A percentile compares a stretch with the other conserved stretches of the same genome.
phyloP scores from a whole-genome alignment of 2,329 filamentous ascomycete genomes.

The Cladophialophora yegresii region DNA sequence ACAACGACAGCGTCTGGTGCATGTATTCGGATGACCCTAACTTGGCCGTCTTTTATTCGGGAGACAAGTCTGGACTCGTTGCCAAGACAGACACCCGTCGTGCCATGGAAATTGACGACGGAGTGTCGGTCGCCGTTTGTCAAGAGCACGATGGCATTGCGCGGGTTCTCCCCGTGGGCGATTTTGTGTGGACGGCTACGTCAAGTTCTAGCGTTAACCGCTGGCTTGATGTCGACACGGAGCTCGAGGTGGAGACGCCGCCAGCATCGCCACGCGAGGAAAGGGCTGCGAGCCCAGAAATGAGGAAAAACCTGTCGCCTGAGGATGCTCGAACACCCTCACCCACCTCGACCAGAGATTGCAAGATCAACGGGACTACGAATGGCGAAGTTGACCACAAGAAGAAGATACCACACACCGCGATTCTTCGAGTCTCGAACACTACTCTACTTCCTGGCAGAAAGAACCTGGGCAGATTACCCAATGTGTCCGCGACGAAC shows the following conservation, averaged over 20 bases:
- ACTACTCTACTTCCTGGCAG: constrained; percentile 72
- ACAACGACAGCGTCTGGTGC: constrained; percentile 97
- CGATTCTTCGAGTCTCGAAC: constrained; percentile 80
- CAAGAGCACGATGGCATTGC: constrained; percentile 78
- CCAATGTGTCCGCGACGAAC: constrained; percentile 46
- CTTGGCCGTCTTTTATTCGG: constrained; percentile 89
- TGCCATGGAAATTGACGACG: constrained; percentile 77
- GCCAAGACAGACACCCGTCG: constrained; percentile 91
- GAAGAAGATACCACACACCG: constrained; percentile 71
- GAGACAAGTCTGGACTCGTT: constrained; percentile 87
- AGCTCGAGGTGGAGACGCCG: constrained; percentile 62
- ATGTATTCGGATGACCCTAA: constrained; percentile 85
- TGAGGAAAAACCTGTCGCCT: constrained; percentile 11
- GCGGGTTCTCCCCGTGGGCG: constrained; percentile 64
- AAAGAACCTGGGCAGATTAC: constrained; percentile 55
- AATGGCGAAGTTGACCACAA: constrained; percentile 38
- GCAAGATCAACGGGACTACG: constrained; percentile 35
- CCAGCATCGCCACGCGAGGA: constrained; percentile 59
- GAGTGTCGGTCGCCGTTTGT: constrained; percentile 83
- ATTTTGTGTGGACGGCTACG: constrained; percentile 87
- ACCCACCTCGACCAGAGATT: constrained; percentile 32
- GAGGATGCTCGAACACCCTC: constrained; percentile 40
- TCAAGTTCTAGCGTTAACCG: constrained; percentile 89
- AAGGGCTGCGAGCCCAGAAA: constrained; percentile 47
- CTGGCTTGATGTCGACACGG: constrained; percentile 84